Percentiles rank a stretch among this genome's conserved stretches.
phyloP scores from a whole-genome alignment of 202 grass and related monocot genomes.

The Tripidium arundinaceum region DNA sequence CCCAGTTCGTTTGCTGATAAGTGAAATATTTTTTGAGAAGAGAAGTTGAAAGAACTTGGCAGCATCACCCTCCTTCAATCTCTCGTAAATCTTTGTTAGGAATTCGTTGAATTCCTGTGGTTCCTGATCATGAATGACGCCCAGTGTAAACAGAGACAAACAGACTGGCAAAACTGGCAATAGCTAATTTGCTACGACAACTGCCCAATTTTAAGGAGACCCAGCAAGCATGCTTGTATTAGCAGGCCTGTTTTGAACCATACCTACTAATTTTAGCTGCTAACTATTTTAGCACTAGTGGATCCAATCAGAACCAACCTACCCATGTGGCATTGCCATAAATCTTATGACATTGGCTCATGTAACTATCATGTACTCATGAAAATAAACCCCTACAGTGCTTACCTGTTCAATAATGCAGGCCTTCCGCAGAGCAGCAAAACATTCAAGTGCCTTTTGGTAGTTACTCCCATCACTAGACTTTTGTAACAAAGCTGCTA shows the following conservation, averaged over 20 bases:
- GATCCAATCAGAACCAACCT: background rate
- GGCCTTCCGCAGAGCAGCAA: slow-evolving; percentile 66
- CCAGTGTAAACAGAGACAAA: background rate
- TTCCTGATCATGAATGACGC: slow-evolving; percentile 46
- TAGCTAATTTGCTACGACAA: background rate
- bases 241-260: background rate
- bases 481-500: slow-evolving; percentile 55
- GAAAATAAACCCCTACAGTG: background rate
- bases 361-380: background rate
- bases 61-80: slow-evolving; percentile 35
- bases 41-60: slow-evolving; percentile 64
- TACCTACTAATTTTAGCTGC: background rate
- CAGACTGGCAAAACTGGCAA: background rate
- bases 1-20: slow-evolving; percentile 54
- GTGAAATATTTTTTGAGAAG: slow-evolving; percentile 55
- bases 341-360: background rate
- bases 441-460: slow-evolving; percentile 68
- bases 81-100: slow-evolving; percentile 47
- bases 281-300: background rate
- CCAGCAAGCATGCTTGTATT: background rate
- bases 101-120: slow-evolving; percentile 83
- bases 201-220: background rate
- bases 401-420: slow-evolving; percentile 97
- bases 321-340: background rate
- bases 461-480: slow-evolving; percentile 45